Conservation (phyloP, 805 yeast genomes). For the Lipomyces chichibuensis region DNA sequence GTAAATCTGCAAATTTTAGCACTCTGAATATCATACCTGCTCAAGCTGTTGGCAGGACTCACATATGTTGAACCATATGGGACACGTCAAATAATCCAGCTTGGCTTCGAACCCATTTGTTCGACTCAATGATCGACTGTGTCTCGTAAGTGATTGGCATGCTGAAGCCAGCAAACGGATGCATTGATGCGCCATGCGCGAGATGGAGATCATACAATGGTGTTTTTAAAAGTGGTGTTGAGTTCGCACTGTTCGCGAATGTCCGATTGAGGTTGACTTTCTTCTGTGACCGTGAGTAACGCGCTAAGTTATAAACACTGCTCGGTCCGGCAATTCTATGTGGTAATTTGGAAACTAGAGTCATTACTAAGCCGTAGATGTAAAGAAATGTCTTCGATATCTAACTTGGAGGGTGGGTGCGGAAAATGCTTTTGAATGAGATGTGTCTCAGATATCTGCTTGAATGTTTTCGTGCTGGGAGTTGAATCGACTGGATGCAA, state of each 20-base stretch:
- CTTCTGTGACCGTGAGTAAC: background rate
- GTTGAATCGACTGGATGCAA: no score
- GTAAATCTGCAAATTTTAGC: slow-evolving; percentile 47
- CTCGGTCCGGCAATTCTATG: background rate
- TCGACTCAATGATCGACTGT: slow-evolving; percentile 89
- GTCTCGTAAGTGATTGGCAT: slow-evolving; percentile 87
- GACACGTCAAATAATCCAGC: slow-evolving; percentile 96
- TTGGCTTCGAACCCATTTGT: slow-evolving; percentile 85
- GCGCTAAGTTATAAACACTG: background rate
- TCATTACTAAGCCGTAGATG: background rate
- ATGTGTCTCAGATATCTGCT: no score
- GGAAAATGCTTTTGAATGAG: no score
- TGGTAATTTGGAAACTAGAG: background rate
- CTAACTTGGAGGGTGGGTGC: no score
- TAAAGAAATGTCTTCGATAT: background rate
- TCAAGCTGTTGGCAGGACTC: slow-evolving; percentile 1
- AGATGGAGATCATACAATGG: slow-evolving; percentile 83
- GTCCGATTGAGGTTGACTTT: background rate
- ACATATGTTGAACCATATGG: slow-evolving; percentile 88
- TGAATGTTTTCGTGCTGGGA: no score
- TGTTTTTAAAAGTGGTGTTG: slow-evolving; percentile 52
- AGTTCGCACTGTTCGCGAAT: background rate
- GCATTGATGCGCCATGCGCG: slow-evolving; percentile 83
- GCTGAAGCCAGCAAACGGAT: slow-evolving; percentile 92
- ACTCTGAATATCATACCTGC: background rate